These are phyloP conservation scores for Sechiopsis laciniata DNA, from an alignment of 306 rosid genomes.

Conservation along the genomic window DNA sequence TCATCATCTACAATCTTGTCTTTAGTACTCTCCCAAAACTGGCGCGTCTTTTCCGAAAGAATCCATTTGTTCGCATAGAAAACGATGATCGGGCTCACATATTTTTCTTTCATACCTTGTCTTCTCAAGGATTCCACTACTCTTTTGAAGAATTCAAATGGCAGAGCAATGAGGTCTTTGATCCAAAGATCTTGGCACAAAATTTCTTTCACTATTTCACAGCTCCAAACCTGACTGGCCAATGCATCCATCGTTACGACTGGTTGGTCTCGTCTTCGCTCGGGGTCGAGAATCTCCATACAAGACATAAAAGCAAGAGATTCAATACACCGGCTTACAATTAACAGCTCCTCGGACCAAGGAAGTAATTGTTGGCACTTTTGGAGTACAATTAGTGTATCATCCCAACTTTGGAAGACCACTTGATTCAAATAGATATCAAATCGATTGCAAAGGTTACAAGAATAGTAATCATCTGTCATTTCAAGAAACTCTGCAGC, in stretches of 20 bases:
- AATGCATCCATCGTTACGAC: conserved; percentile 53
- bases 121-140: conserved; percentile 64
- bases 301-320: conserved; percentile 95
- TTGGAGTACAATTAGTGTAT: conserved; percentile 72
- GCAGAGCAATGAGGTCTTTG: conserved; percentile 75
- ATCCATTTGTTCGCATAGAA: conserved; percentile 76
- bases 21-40: conserved; percentile 43
- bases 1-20: conserved; percentile 33
- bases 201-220: conserved; percentile 45
- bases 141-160: conserved; percentile 67
- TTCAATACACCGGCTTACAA: conserved; percentile 77
- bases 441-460: conserved; percentile 64
- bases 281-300: conserved; percentile 89
- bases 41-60: no score
- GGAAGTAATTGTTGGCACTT: conserved; percentile 72
- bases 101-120: conserved; percentile 90
- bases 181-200: conserved; percentile 65
- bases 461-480: conserved; percentile 57
- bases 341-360: conserved; percentile 67
- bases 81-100: conserved; percentile 60
- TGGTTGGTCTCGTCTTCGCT: conserved; percentile 57
- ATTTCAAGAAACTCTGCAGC: conserved; percentile 83
- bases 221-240: conserved; percentile 50
- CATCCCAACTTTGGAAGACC: conserved; percentile 84
- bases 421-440: conserved; percentile 80